Conservation (phyloP, 257 asterid species). For the Mitragyna speciosa region DNA sequence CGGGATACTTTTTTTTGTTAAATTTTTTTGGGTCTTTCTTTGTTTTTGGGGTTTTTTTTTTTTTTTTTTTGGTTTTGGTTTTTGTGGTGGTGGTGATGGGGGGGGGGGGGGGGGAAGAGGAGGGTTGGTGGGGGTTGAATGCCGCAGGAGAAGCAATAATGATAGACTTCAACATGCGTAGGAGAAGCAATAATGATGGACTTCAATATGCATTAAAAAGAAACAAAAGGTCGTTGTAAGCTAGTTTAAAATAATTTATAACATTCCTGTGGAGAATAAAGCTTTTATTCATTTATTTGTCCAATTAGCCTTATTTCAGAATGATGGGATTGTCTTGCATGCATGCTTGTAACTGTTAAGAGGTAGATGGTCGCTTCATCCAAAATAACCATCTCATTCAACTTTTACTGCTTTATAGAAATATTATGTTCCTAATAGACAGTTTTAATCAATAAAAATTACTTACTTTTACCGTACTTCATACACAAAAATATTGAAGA, state of each 20-base stretch:
- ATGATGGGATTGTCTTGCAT: neutral
- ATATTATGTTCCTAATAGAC: neutral
- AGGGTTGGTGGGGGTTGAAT: too few species aligned
- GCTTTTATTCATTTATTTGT: neutral
- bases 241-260: neutral
- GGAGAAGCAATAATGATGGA: too few species aligned
- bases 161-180: too few species aligned
- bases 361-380: neutral
- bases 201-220: neutral
- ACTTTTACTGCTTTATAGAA: neutral
- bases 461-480: too few species aligned
- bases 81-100: too few species aligned
- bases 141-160: neutral
- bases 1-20: neutral
- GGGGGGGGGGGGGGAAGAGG: too few species aligned
- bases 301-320: neutral
- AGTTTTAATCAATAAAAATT: too few species aligned
- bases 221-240: neutral
- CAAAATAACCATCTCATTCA: neutral
- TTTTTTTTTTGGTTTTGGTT: too few species aligned
- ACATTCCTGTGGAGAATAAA: neutral
- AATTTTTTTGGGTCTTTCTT: too few species aligned
- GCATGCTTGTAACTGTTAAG: neutral
- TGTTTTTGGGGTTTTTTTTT: too few species aligned
- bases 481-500: neutral